Conservation (phyloP, 2,329 filamentous ascomycete species). For the Talaromyces sp. region DNA sequence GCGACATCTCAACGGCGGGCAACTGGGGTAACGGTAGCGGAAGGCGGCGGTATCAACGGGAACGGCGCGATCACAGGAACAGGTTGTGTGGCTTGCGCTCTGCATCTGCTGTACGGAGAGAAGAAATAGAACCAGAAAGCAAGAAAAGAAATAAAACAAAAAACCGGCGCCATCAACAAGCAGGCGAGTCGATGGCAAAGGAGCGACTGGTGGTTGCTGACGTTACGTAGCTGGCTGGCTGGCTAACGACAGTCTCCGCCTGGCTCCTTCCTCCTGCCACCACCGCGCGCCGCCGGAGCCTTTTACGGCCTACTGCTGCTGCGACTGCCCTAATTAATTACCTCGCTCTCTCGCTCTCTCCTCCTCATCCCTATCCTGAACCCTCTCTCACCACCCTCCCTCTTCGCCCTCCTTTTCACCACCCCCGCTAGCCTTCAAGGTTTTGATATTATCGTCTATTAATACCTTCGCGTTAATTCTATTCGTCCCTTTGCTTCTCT, state of each 20-base stretch:
- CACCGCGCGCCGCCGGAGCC: background rate
- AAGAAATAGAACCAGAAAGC: background rate
- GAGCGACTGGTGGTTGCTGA: background rate
- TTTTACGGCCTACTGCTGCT: background rate
- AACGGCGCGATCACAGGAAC: background rate
- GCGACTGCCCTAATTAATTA: background rate
- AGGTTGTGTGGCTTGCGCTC: background rate
- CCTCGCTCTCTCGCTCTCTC: background rate
- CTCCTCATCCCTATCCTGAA: background rate
- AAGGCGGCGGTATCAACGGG: background rate
- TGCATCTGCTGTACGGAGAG: background rate
- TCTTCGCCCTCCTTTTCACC: constrained; percentile 4
- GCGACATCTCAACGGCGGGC: background rate
- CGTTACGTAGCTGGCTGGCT: background rate
- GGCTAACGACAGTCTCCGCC: background rate
- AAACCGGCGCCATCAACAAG: background rate
- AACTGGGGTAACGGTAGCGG: background rate
- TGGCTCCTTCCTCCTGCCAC: background rate
- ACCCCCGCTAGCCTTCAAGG: constrained; percentile 1
- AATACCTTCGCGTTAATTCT: constrained; percentile 8
- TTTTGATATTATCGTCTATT: constrained; percentile 14
- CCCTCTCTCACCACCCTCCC: constrained; percentile 6
- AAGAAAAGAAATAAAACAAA: background rate
- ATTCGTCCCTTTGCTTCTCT: constrained; percentile 2
- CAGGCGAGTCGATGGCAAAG: background rate